Evolutionary conservation across 352 stramenopile genomes (phyloP), one percentile per base, ranked within the genome.

Genomic region (Globisporangium mamillatum): DNA sequence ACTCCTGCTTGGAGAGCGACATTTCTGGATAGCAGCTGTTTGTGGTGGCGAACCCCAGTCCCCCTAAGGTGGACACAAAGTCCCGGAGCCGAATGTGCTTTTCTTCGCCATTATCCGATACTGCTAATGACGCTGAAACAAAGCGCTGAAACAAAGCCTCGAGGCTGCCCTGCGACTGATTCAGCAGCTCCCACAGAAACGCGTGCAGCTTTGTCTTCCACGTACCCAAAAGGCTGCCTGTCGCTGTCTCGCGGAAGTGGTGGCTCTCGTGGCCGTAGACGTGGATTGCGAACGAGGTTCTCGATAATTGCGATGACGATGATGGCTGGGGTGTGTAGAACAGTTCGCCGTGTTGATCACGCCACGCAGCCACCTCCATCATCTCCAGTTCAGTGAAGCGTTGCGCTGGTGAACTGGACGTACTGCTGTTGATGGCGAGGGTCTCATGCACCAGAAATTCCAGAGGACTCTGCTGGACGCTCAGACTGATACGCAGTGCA

Each of bases 211-310:
- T 38, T 14, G 60, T 57, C 61, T 73, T 79, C 32, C 69, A 56
- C 46, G 57, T 66, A 2, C 62, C 66, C 7, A 83, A 67, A 2
- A 56, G 68, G 29, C 65, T 69, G 20, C 63, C 71, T 65, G 71
- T 44, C 24, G 70, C 69, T 25, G 76, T 79, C 32, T 78, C 68
- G 6, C 64, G 66, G 12, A 81, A 81, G 0, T 69, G 66, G 50
- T 81, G 75, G 38, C 70, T 80, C 59, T 80, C 70, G 29, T 81
- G 62, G 1, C 66, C 71, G 41, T 82, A 82, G 12, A 60, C 22
- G n/a, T 38, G 41, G 9, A 64, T 29, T 4, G 18, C 22, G 34
- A 48, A 67, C 56, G 22, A 36, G 32, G 46, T n/a, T 57, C 16
- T 36, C 20, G 32, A 25, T 6, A 5, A 27, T 73, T 60, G 36